Percentiles rank a stretch among this genome's conserved stretches.
Conservation (phyloP, 2,329 filamentous ascomycete species). For the Fusarium sp. region DNA sequence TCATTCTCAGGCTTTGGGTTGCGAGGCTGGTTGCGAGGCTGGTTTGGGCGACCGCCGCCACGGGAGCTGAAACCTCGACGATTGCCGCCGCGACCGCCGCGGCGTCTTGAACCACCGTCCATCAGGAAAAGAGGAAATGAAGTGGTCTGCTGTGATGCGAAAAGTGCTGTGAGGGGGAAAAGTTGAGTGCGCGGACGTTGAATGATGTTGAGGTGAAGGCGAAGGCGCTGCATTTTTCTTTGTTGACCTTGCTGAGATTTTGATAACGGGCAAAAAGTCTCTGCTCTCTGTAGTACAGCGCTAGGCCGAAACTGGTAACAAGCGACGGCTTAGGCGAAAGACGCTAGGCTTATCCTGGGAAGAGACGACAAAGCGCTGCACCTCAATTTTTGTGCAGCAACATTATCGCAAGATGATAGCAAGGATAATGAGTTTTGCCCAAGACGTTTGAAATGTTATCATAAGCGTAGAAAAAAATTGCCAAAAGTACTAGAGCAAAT, state of each 20-base stretch:
- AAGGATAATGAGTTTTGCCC: not conserved
- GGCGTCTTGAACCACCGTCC: conserved; percentile 23
- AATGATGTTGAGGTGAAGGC: conserved; percentile 4
- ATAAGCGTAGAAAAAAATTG: accelerated
- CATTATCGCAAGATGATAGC: not conserved
- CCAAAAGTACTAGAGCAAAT: not conserved
- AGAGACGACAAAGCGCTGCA: not conserved
- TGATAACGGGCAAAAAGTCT: conserved; percentile 31
- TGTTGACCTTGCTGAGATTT: not conserved
- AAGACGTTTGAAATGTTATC: not conserved
- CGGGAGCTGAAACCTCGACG: conserved; percentile 1
- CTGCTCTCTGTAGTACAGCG: conserved; percentile 10
- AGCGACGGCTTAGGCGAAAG: not conserved
- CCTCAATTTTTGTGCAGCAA: not conserved
- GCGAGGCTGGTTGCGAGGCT: not conserved
- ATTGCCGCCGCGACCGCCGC: conserved; percentile 19
- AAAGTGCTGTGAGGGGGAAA: not conserved
- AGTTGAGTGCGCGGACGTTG: not conserved
- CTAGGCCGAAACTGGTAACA: not conserved
- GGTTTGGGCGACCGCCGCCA: conserved; percentile 10
- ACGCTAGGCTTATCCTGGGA: not conserved
- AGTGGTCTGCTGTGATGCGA: not conserved
- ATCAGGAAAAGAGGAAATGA: not conserved
- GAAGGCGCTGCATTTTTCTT: conserved; percentile 24
- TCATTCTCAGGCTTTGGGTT: not conserved